These are phyloP conservation scores for Auricularia sp. DNA, from an alignment of 768 basidiomycete species.

Conservation along the genomic window DNA sequence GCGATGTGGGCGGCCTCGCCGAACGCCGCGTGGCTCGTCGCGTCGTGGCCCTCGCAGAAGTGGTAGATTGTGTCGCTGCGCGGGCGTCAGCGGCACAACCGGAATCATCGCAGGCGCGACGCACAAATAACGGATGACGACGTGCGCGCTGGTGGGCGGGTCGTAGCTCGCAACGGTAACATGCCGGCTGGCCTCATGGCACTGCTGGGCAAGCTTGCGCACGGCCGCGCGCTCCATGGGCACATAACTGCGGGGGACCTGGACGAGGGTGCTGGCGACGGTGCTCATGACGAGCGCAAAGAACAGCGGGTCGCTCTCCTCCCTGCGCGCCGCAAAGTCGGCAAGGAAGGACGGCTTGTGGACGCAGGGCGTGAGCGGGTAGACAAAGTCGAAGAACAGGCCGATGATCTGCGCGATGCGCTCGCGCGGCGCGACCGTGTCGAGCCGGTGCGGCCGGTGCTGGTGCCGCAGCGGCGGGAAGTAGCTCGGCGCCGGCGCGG, in stretches of 20 bases:
- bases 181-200: slow-evolving; percentile 73
- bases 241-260: slow-evolving; percentile 78
- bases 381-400: slow-evolving; percentile 90
- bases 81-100: neutral
- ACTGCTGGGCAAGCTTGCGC: slow-evolving; percentile 41
- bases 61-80: slow-evolving; percentile 73
- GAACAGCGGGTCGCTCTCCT: slow-evolving; percentile 84
- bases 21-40: slow-evolving; percentile 78
- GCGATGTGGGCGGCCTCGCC: slow-evolving; percentile 81
- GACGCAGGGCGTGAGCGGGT: slow-evolving; percentile 81
- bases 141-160: slow-evolving; percentile 74
- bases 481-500: slow-evolving; percentile 25
- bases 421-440: slow-evolving; percentile 73
- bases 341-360: slow-evolving; percentile 89
- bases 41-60: slow-evolving; percentile 81
- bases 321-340: slow-evolving; percentile 68
- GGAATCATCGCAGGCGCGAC: no score
- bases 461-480: slow-evolving; percentile 58
- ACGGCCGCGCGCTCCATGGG: slow-evolving; percentile 21
- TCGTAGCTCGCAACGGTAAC: slow-evolving; percentile 74
- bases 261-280: slow-evolving; percentile 77
- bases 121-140: slow-evolving; percentile 83
- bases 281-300: slow-evolving; percentile 86
- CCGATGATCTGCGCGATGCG: slow-evolving; percentile 74
- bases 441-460: slow-evolving; percentile 65